A percentile compares a stretch with the other conserved stretches of the same genome.
Evolutionary conservation across 2,329 filamentous ascomycete species (phyloP).

Genomic region (Phaeoacremonium minimum): DNA sequence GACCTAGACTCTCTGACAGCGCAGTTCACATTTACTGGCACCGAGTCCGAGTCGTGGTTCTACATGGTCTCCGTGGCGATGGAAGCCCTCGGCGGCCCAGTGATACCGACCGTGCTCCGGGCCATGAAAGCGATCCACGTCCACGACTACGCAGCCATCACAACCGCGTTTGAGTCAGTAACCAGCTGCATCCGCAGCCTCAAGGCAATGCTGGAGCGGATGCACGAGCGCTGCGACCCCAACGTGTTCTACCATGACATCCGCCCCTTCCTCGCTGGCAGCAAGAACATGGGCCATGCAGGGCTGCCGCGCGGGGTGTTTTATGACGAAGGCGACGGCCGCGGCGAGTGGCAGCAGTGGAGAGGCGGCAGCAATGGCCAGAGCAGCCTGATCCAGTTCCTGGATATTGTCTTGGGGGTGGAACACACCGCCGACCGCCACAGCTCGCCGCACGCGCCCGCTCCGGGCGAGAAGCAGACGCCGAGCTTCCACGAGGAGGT

Average conservation of each 20-base stretch:
- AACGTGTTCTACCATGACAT: conserved; percentile 87
- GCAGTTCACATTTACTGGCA: conserved; percentile 82
- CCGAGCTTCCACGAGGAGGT: conserved; percentile 60
- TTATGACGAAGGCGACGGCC: conserved; percentile 70
- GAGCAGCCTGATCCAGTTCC: conserved; percentile 87
- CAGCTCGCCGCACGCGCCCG: conserved; percentile 16
- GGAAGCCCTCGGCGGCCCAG: conserved; percentile 71
- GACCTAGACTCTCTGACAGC: conserved; percentile 66
- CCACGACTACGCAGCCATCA: conserved; percentile 57
- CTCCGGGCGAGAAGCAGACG: conserved; percentile 9
- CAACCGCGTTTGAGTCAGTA: conserved; percentile 59
- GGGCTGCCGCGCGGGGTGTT: conserved; percentile 80
- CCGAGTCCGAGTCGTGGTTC: conserved; percentile 91
- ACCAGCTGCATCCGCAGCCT: conserved; percentile 65
- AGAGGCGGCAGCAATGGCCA: conserved; percentile 93
- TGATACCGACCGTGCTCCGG: conserved; percentile 72
- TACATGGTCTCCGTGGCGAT: conserved; percentile 85
- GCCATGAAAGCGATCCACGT: conserved; percentile 67
- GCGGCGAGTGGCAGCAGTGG: conserved; percentile 67
- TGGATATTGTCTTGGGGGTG: conserved; percentile 81
- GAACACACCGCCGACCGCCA: conserved; percentile 57
- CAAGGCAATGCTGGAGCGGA: conserved; percentile 64
- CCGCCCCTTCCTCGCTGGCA: conserved; percentile 82
- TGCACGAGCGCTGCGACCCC: conserved; percentile 87
- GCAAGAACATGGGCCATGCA: conserved; percentile 84